Conservation (phyloP, 768 basidiomycete species). For the Mycena rosella region DNA sequence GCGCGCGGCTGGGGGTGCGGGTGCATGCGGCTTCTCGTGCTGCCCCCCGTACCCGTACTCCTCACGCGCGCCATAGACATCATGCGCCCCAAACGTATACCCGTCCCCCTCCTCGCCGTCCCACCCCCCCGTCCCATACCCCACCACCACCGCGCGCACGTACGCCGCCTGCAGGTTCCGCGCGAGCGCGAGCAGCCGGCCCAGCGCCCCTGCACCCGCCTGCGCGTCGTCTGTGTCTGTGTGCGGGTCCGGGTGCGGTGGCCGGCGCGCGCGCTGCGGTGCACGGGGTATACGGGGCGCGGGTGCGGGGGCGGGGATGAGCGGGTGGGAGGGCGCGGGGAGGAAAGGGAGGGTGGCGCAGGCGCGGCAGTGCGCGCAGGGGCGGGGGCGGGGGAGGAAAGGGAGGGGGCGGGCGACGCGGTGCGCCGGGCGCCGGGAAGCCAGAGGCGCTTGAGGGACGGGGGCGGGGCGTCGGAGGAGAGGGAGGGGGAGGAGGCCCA, state of each 20-base stretch:
- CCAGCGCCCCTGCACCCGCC: too few relatives aligned
- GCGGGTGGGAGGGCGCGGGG: neutral
- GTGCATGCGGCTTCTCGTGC: neutral
- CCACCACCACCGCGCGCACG: conserved; percentile 34
- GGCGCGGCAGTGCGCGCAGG: conserved; percentile 1
- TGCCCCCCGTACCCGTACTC: neutral
- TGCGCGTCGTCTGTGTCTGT: too few relatives aligned
- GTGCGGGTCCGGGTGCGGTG: neutral
- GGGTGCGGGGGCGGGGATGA: conserved; percentile 2
- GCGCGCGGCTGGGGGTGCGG: conserved; percentile 12
- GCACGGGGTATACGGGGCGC: too few relatives aligned
- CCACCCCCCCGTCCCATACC: conserved; percentile 30
- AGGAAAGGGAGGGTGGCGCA: neutral
- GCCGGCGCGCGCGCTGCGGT: neutral
- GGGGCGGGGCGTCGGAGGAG: neutral
- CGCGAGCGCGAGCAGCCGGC: conserved; percentile 31
- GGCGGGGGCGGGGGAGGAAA: neutral
- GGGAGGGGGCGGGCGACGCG: conserved; percentile 13
- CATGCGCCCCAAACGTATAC: too few relatives aligned
- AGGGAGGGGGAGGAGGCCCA: conserved; percentile 24
- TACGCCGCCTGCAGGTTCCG: conserved; percentile 32
- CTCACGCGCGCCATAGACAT: neutral
- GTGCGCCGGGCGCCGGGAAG: conserved; percentile 32
- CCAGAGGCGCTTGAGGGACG: conserved; percentile 11
- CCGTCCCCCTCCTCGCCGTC: neutral